Evolutionary conservation across 1,284 basidiomycete species (phyloP).

Genomic region (Ceratobasidium sp.): DNA sequence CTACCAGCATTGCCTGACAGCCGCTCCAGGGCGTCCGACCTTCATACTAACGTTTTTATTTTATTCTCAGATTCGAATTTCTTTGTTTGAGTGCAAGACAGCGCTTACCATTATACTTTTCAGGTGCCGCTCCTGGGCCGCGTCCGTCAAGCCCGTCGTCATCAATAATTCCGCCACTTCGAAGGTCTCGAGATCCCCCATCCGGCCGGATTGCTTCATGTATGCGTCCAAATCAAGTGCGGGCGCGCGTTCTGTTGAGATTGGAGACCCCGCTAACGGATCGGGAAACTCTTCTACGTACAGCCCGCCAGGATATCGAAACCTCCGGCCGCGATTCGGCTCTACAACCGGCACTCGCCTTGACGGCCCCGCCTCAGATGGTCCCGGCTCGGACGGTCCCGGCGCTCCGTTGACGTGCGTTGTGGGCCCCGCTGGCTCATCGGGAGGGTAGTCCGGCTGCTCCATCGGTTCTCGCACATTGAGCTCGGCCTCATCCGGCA

Average conservation of each 20-base stretch:
- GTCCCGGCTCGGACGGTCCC: not conserved
- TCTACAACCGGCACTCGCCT: not conserved
- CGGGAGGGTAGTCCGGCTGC: not conserved
- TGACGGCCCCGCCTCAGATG: not conserved
- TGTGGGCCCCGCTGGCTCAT: not conserved
- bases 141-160: not conserved
- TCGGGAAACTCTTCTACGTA: not conserved
- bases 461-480: not conserved
- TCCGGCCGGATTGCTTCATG: not conserved
- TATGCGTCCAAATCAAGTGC: slow-evolving; percentile 5
- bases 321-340: not conserved
- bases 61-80: not conserved
- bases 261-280: not conserved
- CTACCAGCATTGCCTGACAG: not conserved
- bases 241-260: not conserved
- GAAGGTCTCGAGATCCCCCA: not conserved
- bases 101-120: not conserved
- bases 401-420: too few relatives aligned
- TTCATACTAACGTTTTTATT: not conserved
- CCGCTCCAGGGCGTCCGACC: slow-evolving; percentile 1
- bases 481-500: not conserved
- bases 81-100: too few relatives aligned
- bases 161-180: not conserved
- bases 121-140: not conserved
- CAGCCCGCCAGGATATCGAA: not conserved